phyloP scores from a whole-genome alignment of 345 rosid species.

The Acer saccharum region DNA sequence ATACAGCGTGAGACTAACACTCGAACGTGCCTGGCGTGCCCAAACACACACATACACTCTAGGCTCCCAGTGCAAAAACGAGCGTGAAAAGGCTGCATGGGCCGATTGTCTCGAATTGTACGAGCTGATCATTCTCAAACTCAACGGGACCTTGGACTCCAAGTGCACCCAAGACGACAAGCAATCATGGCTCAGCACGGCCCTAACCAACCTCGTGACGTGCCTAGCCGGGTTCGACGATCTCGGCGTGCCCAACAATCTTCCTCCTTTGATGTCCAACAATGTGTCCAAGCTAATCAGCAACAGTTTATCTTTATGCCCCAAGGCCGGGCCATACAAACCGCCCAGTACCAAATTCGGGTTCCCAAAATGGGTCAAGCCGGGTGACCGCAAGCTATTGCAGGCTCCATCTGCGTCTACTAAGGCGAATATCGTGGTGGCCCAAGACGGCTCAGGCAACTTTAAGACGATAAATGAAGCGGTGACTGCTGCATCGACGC shows the following conservation, averaged over 20 bases:
- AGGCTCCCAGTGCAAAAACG: slow-evolving; percentile 55
- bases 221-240: slow-evolving; percentile 72
- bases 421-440: slow-evolving; percentile 66
- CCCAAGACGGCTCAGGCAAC: slow-evolving; percentile 85
- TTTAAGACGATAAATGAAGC: slow-evolving; percentile 66
- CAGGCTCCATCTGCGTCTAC: slow-evolving; percentile 47
- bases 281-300: slow-evolving; percentile 73
- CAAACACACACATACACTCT: slow-evolving; percentile 36
- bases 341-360: slow-evolving; percentile 44
- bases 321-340: slow-evolving; percentile 52
- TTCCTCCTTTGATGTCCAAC: slow-evolving; percentile 70
- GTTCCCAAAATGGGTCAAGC: slow-evolving; percentile 77
- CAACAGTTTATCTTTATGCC: slow-evolving; percentile 59
- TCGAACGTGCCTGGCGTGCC: slow-evolving; percentile 58
- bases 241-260: slow-evolving; percentile 56
- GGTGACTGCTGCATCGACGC: slow-evolving; percentile 51
- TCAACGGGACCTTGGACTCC: slow-evolving; percentile 54
- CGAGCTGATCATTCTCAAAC: slow-evolving; percentile 42
- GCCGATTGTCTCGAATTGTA: slow-evolving; percentile 66
- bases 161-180: slow-evolving; percentile 64
- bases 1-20: slow-evolving; percentile 48
- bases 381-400: slow-evolving; percentile 77
- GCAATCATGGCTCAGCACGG: slow-evolving; percentile 94
- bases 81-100: slow-evolving; percentile 73
- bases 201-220: slow-evolving; percentile 82